Base-by-base conservation (phyloP, 805 yeast species). In the Myxozyma geophila region DNA sequence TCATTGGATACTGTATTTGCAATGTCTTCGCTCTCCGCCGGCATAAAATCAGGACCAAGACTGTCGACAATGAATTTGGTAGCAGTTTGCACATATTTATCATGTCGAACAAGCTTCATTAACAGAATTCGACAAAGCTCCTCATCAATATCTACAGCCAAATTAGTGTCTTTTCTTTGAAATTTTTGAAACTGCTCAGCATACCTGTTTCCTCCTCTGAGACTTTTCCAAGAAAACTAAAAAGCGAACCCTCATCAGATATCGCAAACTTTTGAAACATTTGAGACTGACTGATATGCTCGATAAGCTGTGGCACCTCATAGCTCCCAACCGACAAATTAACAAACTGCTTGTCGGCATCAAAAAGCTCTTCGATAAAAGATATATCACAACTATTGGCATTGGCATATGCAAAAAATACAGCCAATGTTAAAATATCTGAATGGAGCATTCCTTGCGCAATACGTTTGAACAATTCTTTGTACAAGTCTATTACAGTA, bases 401-500 rank as follows among this genome's bases (percentile, higher is more conserved):
- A 15, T 47, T 17, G 17, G 60, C 44, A 37, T 59, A 61, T 2
- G 69, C 68, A 19, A 70, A 62, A 12, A 68, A 50, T 13, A 83
- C 53, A 0, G 82, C 83, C 37, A 88, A 74, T 0, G 79, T 72
- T 2, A 80, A 70, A 37, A 78, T 79, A 69, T 87, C 88, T 7
- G 70, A 64, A 41, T 77, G 76, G 21, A 75, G 72, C 54, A 87
- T 74, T 7, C 87, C 81, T 0, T 82, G 75, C 0, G 88, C 78
- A 10, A 83, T 73, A 1, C 75, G 68, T 0, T 80, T 74, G 71
- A 76, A 87, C 0, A 80, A 74, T 60, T 81, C 84, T n/a, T 70
- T 71, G 67, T 85, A 83, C 7, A 90, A 71, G 4, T 44, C 53
- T 10, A 67, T 44, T 2, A 79, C 71, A 39, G 87, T 70, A 1